Evolutionary conservation across 306 rosid genomes (phyloP).

Genomic region (Cicer yamashitae): DNA sequence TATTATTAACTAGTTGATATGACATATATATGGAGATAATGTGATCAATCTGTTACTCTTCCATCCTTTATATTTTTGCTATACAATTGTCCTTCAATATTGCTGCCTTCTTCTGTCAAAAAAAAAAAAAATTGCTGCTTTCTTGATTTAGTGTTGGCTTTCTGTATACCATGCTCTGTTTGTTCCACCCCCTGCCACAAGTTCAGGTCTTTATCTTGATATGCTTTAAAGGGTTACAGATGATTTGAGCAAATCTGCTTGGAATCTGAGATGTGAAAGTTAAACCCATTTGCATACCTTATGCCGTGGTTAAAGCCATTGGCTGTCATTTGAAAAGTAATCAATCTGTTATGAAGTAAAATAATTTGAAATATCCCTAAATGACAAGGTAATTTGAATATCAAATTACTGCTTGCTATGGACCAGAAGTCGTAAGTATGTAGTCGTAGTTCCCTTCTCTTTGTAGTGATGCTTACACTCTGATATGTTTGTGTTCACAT

Average conservation of each 20-base stretch:
- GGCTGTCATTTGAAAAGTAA: constrained; percentile 2
- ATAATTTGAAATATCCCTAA: constrained; percentile 5
- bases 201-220: neutral
- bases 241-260: constrained; percentile 22
- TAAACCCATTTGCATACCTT: constrained; percentile 2
- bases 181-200: neutral
- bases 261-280: constrained; percentile 21
- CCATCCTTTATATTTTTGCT: neutral
- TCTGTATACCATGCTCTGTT: constrained; percentile 14
- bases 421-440: neutral
- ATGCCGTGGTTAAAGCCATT: constrained; percentile 26
- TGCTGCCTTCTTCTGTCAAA: neutral
- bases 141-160: constrained; percentile 5
- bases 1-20: neutral
- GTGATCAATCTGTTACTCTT: constrained; percentile 4
- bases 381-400: neutral
- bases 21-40: constrained; percentile 9
- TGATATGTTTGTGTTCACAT: neutral
- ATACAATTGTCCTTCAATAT: neutral
- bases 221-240: constrained; percentile 5
- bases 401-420: constrained; percentile 28
- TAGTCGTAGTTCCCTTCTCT: constrained; percentile 11
- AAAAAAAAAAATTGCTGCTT: neutral
- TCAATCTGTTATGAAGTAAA: constrained; percentile 24
- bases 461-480: neutral